Conservation (phyloP, 257 asterid genomes). For the Solanum corneliomulleri region DNA sequence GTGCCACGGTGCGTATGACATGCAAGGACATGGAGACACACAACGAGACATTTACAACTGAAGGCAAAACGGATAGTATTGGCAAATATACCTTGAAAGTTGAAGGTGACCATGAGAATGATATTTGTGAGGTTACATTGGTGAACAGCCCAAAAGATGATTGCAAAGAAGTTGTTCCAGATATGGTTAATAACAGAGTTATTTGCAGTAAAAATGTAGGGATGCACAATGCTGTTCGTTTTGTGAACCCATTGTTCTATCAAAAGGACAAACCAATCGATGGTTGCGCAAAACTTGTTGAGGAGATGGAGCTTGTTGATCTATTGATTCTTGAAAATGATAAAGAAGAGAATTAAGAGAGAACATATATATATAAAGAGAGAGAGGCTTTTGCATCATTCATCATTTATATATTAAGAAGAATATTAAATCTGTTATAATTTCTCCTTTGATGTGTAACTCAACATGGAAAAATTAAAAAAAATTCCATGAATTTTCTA, state of each 20-base stretch:
- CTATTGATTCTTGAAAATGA: not conserved
- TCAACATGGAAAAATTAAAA: not conserved
- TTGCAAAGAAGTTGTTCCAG: slow-evolving; percentile 6
- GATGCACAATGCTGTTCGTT: not conserved
- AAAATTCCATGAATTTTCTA: not conserved
- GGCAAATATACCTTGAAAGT: slow-evolving; percentile 21
- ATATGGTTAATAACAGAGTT: slow-evolving; percentile 4
- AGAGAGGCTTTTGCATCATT: not conserved
- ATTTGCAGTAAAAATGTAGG: slow-evolving; percentile 23
- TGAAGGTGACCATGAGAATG: slow-evolving; percentile 27
- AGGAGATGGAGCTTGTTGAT: slow-evolving; percentile 4
- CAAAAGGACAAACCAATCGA: not conserved
- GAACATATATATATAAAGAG: not conserved
- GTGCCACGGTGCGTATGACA: slow-evolving; percentile 19
- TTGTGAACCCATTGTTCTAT: slow-evolving; percentile 31
- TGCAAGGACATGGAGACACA: slow-evolving; percentile 10
- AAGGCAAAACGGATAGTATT: not conserved
- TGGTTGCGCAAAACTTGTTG: slow-evolving; percentile 5
- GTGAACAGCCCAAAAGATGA: slow-evolving; percentile 12
- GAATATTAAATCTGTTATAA: not conserved
- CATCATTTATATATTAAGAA: not conserved
- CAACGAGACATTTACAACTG: not conserved
- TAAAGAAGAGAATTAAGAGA: not conserved
- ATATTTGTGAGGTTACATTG: slow-evolving; percentile 25
- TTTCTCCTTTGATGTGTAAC: not conserved